A percentile compares a stretch with the other conserved stretches of the same genome.
phyloP scores from a whole-genome alignment of 2,329 filamentous ascomycete genomes.

The Botryotinia globosa region DNA sequence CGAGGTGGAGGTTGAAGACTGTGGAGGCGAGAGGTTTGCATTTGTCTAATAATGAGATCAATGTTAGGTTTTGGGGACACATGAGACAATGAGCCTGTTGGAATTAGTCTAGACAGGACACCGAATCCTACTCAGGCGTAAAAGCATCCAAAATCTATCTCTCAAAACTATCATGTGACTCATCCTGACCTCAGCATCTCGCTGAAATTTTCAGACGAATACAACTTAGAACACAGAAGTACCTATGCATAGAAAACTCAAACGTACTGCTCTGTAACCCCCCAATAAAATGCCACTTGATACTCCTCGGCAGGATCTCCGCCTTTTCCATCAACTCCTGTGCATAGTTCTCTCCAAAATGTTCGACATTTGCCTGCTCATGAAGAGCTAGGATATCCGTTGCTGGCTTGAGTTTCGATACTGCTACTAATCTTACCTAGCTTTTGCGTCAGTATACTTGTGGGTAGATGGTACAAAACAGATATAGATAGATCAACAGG shows the following conservation, averaged over 20 bases:
- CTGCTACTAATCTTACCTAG: constrained; percentile 82
- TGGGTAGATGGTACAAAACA: neutral
- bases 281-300: constrained; percentile 97
- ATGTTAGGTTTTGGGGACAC: neutral
- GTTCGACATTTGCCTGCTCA: constrained; percentile 55
- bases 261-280: constrained; percentile 72
- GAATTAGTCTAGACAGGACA: neutral
- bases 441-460: constrained; percentile 24
- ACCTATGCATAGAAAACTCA: constrained; percentile 3
- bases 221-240: neutral
- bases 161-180: constrained; percentile 3
- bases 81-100: rapidly evolving
- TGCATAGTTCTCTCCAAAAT: constrained; percentile 97
- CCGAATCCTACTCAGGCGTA: neutral
- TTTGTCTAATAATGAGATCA: constrained; percentile 58
- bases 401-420: constrained; percentile 93
- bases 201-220: no score
- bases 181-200: neutral
- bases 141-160: neutral
- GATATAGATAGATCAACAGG: neutral
- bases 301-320: constrained; percentile 67
- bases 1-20: constrained; percentile 85
- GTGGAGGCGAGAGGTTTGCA: constrained; percentile 79
- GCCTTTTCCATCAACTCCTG: constrained; percentile 89
- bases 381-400: constrained; percentile 87